Conservation (phyloP, 306 rosid species). For the Styphnolobium japonicum region DNA sequence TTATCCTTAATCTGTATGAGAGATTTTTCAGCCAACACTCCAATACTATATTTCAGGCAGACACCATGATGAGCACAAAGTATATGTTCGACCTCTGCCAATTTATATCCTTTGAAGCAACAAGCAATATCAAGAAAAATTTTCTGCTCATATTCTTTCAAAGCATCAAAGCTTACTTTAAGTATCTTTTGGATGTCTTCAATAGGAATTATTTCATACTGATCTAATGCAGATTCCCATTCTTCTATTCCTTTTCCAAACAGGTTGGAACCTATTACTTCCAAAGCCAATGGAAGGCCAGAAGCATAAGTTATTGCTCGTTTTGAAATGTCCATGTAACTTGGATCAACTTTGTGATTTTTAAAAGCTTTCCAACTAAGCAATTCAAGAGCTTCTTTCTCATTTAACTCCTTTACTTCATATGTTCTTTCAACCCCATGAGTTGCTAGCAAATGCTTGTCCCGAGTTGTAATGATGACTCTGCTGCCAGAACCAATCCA, state of each 20-base stretch:
- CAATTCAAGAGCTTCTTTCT: too few species aligned
- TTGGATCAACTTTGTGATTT: neutral
- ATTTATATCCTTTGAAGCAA: neutral
- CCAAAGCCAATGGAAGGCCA: too few species aligned
- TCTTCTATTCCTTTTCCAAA: neutral
- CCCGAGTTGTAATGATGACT: conserved; percentile 13
- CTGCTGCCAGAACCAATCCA: conserved; percentile 18
- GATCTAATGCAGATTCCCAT: neutral
- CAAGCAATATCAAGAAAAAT: neutral
- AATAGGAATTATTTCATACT: neutral
- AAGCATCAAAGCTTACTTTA: neutral
- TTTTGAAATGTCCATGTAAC: neutral
- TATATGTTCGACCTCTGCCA: neutral
- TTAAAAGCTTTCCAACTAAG: conserved; percentile 14
- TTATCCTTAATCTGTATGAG: neutral
- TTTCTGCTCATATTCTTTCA: neutral
- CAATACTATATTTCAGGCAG: neutral
- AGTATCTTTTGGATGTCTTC: neutral
- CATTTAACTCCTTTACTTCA: too few species aligned
- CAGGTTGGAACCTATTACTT: too few species aligned
- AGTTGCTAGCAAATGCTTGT: too few species aligned
- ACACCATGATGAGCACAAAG: neutral
- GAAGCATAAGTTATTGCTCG: neutral
- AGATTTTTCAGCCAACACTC: neutral
- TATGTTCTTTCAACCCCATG: too few species aligned